Percentiles rank a stretch among this genome's conserved stretches.
phyloP scores from a whole-genome alignment of 352 stramenopile species.

The Globisporangium paroecandrum region DNA sequence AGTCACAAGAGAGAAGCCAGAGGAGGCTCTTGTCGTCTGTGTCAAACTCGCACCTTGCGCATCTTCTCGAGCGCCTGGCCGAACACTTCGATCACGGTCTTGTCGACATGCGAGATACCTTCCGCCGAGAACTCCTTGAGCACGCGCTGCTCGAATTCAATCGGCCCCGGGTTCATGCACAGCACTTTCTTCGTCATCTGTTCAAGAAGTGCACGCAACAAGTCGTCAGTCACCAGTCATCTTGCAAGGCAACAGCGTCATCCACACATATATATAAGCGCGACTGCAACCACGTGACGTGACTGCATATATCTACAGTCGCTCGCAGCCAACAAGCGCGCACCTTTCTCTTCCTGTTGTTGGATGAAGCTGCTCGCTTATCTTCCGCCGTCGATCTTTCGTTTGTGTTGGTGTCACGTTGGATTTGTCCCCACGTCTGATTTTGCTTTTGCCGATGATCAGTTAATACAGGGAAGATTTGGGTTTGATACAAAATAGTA shows the following conservation, averaged over 20 bases:
- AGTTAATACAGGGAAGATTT: no score
- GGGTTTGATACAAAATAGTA: no score
- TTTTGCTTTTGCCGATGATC: not conserved
- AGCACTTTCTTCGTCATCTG: constrained; percentile 71
- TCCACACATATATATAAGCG: not conserved
- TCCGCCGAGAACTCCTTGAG: constrained; percentile 66
- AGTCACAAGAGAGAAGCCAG: not conserved
- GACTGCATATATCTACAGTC: not conserved
- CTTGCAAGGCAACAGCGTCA: not conserved
- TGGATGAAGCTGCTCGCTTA: constrained; percentile 4
- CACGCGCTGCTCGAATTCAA: constrained; percentile 77
- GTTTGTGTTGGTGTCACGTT: constrained; percentile 5
- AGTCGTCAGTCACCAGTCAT: not conserved
- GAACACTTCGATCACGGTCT: constrained; percentile 73
- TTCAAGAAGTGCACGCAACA: not conserved
- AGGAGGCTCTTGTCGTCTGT: not conserved
- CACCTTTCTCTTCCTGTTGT: not conserved
- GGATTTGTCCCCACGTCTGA: not conserved
- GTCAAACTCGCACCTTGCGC: constrained; percentile 35
- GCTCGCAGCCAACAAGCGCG: not conserved
- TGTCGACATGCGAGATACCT: constrained; percentile 79
- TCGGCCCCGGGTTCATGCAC: constrained; percentile 81
- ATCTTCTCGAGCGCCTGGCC: constrained; percentile 78
- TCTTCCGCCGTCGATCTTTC: constrained; percentile 1
- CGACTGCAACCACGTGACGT: not conserved